phyloP scores from a whole-genome alignment of 2,329 filamentous ascomycete genomes.

The Aspergillus ochraceus region DNA sequence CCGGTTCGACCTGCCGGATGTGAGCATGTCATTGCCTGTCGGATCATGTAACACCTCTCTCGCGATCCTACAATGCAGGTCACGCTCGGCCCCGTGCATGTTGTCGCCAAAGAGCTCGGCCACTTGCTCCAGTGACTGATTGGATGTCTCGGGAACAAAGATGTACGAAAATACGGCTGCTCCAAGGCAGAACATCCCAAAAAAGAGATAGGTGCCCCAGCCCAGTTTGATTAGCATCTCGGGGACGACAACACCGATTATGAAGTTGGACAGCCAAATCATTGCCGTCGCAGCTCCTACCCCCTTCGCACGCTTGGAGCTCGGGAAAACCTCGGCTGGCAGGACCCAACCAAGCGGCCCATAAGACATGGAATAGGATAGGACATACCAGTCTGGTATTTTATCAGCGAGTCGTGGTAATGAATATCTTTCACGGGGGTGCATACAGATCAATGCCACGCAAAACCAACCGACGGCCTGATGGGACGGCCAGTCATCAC shows the following conservation, averaged over 20 bases:
- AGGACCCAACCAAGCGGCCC: slow-evolving; percentile 39
- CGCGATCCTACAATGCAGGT: too few species aligned
- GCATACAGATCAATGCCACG: slow-evolving; percentile 18
- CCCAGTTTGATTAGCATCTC: slow-evolving; percentile 57
- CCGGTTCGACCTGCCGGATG: too few species aligned
- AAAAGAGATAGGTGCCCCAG: slow-evolving; percentile 56
- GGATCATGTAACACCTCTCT: too few species aligned
- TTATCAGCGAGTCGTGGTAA: background rate
- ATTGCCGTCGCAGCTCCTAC: slow-evolving; percentile 35
- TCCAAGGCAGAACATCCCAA: slow-evolving; percentile 51
- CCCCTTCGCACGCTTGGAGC: slow-evolving; percentile 37
- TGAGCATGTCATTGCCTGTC: too few species aligned
- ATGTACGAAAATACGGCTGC: slow-evolving; percentile 26
- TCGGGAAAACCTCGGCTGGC: slow-evolving; percentile 39
- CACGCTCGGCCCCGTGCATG: background rate
- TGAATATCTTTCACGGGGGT: too few species aligned
- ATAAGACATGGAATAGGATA: slow-evolving; percentile 26
- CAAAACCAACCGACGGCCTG: slow-evolving; percentile 22
- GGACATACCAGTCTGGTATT: slow-evolving; percentile 1
- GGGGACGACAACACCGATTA: slow-evolving; percentile 60
- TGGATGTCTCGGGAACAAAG: slow-evolving; percentile 18
- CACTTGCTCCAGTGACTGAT: slow-evolving; percentile 18
- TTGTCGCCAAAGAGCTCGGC: slow-evolving; percentile 15
- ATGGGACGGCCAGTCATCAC: slow-evolving; percentile 24
- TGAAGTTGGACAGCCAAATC: slow-evolving; percentile 43